Conservation (phyloP, 805 yeast genomes). For the Kuraishia borneana region DNA sequence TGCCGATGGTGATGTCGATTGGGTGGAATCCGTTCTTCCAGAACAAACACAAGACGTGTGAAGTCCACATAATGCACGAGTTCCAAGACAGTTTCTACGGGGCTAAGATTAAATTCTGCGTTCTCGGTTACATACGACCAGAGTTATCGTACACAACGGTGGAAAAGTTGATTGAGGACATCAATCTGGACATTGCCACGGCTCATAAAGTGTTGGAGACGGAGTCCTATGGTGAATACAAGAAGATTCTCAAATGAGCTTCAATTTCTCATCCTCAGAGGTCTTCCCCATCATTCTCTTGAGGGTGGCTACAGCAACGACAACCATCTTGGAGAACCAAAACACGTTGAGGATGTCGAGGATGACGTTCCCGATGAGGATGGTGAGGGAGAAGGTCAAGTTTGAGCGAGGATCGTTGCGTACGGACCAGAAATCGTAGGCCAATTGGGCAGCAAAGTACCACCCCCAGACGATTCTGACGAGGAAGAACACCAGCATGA, state of each 20-base stretch:
- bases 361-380: slow-evolving; percentile 19
- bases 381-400: slow-evolving; percentile 12
- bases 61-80: slow-evolving; percentile 73
- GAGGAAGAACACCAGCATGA: slow-evolving; percentile 21
- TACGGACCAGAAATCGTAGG: slow-evolving; percentile 15
- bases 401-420: slow-evolving; percentile 17
- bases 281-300: slow-evolving; percentile 14
- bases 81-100: slow-evolving; percentile 73
- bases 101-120: slow-evolving; percentile 52
- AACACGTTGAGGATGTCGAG: slow-evolving; percentile 21
- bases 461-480: slow-evolving; percentile 26
- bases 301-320: slow-evolving; percentile 22
- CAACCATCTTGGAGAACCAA: slow-evolving; percentile 26
- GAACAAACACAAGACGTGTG: slow-evolving; percentile 73
- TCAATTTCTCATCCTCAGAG: slow-evolving; percentile 16
- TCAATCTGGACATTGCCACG: slow-evolving; percentile 63
- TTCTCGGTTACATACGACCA: slow-evolving; percentile 86
- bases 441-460: slow-evolving; percentile 19
- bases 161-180: slow-evolving; percentile 81
- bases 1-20: slow-evolving; percentile 90
- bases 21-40: slow-evolving; percentile 94
- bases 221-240: slow-evolving; percentile 21
- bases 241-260: slow-evolving; percentile 14
- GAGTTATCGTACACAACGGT: slow-evolving; percentile 74
- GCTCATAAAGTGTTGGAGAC: slow-evolving; percentile 40